Percentiles rank a stretch among this genome's conserved stretches.
These are phyloP conservation scores for Alternaria sp. DNA, from an alignment of 2,329 filamentous ascomycete genomes.

Conservation along the genomic window DNA sequence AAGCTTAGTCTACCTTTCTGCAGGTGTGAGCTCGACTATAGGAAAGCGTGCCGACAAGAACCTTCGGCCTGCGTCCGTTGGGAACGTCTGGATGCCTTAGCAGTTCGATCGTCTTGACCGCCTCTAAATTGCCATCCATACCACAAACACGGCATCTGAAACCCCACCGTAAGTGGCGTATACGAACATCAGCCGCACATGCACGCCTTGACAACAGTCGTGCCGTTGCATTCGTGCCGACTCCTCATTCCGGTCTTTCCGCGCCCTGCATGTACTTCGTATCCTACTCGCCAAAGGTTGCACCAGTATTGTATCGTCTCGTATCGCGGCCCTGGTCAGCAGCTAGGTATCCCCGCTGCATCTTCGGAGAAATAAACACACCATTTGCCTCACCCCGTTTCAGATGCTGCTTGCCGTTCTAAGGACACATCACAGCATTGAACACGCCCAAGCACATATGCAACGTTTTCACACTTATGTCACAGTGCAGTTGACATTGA, in stretches of 20 bases:
- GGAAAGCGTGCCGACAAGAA: slow-evolving; percentile 13
- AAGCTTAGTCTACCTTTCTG: slow-evolving; percentile 9
- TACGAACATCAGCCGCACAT: slow-evolving; percentile 16
- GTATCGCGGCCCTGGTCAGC: neutral
- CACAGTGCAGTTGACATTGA: neutral
- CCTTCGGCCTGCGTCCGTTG: slow-evolving; percentile 1
- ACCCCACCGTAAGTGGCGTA: slow-evolving; percentile 6
- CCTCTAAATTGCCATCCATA: neutral
- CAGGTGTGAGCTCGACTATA: slow-evolving; percentile 6
- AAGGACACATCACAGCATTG: neutral
- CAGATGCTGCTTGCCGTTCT: neutral
- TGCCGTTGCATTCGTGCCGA: neutral
- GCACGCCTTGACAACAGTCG: slow-evolving; percentile 11
- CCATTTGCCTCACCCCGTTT: neutral
- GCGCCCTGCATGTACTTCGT: slow-evolving; percentile 14
- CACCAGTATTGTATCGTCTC: neutral
- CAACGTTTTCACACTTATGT: neutral
- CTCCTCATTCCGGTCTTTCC: slow-evolving; percentile 2
- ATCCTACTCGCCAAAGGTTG: slow-evolving; percentile 2
- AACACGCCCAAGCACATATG: neutral
- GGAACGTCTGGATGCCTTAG: slow-evolving; percentile 2
- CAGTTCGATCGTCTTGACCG: neutral
- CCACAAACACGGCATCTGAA: neutral
- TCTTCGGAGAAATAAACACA: slow-evolving; percentile 2
- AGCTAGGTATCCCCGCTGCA: slow-evolving; percentile 2